phyloP scores from a whole-genome alignment of 768 basidiomycete species.

The Brasilioporus rufonigricans region DNA sequence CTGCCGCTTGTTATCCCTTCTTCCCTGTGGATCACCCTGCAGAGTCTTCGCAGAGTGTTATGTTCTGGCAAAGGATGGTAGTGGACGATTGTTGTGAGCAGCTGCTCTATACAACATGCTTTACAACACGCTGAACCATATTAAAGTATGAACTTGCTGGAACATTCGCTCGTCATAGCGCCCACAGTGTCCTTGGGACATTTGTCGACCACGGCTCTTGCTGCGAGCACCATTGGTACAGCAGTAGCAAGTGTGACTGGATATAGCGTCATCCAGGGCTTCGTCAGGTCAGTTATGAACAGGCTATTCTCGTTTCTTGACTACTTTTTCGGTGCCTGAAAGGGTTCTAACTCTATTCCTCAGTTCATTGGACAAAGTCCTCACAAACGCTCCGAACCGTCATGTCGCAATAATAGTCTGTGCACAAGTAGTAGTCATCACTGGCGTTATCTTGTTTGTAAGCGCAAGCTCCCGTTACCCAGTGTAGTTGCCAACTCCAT shows the following conservation, averaged over 20 bases:
- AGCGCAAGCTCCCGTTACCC: not conserved
- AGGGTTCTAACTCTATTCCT: slow-evolving; percentile 10
- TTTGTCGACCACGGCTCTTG: slow-evolving; percentile 51
- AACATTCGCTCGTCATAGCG: slow-evolving; percentile 25
- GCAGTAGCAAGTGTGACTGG: slow-evolving; percentile 42
- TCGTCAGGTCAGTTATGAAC: slow-evolving; percentile 35
- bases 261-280: slow-evolving; percentile 40
- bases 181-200: slow-evolving; percentile 46
- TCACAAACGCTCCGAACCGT: slow-evolving; percentile 8
- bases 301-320: not conserved
- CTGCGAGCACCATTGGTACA: slow-evolving; percentile 43
- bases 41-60: slow-evolving; percentile 16
- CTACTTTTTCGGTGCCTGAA: too few species aligned
- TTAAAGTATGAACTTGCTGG: slow-evolving; percentile 18
- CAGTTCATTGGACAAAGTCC: slow-evolving; percentile 23
- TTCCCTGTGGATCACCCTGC: slow-evolving; percentile 15
- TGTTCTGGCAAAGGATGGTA: slow-evolving; percentile 20
- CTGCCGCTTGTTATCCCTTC: slow-evolving; percentile 8
- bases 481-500: not conserved
- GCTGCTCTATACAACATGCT: not conserved
- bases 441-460: slow-evolving; percentile 21
- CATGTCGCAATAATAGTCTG: slow-evolving; percentile 17
- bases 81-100: slow-evolving; percentile 23
- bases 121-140: not conserved
- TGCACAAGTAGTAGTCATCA: slow-evolving; percentile 20